Evolutionary conservation across 1,284 basidiomycete species (phyloP).

Genomic region (Termitomyces sp.): DNA sequence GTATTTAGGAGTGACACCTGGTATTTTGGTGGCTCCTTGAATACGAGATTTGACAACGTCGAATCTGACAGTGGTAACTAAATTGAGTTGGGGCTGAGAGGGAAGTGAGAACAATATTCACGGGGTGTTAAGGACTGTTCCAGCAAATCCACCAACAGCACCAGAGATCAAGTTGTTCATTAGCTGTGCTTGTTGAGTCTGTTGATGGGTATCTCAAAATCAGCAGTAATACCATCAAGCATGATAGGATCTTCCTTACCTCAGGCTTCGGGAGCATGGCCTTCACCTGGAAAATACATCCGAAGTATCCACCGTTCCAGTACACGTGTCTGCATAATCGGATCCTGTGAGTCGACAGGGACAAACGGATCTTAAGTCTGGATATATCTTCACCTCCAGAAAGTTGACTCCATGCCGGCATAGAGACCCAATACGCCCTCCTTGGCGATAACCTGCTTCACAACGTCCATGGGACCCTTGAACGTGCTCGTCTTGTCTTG

Average conservation of each 20-base stretch:
- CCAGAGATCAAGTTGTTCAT: constrained; percentile 93
- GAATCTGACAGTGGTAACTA: background rate
- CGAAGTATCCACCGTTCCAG: constrained; percentile 96
- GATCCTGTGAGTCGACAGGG: background rate
- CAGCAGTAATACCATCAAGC: background rate
- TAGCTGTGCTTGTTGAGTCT: constrained; percentile 71
- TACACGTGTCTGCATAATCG: constrained; percentile 60
- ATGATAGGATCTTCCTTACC: constrained; percentile 35
- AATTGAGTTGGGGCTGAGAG: background rate
- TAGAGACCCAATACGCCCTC: constrained; percentile 85
- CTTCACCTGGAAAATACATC: constrained; percentile 83
- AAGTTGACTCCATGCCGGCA: constrained; percentile 91
- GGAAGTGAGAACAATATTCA: constrained; percentile 28
- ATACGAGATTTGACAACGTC: constrained; percentile 92
- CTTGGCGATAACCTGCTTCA: constrained; percentile 71
- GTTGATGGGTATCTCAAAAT: background rate
- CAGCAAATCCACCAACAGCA: constrained; percentile 85
- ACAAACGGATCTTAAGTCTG: background rate
- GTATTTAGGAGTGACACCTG: constrained; percentile 77
- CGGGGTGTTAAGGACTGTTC: constrained; percentile 79
- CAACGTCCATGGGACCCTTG: constrained; percentile 88
- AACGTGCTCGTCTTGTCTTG: constrained; percentile 90
- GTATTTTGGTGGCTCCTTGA: constrained; percentile 67
- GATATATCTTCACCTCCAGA: constrained; percentile 69
- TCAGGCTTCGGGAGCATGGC: constrained; percentile 78